Conservation (phyloP, 306 rosid genomes). For the Lupinus albus region DNA sequence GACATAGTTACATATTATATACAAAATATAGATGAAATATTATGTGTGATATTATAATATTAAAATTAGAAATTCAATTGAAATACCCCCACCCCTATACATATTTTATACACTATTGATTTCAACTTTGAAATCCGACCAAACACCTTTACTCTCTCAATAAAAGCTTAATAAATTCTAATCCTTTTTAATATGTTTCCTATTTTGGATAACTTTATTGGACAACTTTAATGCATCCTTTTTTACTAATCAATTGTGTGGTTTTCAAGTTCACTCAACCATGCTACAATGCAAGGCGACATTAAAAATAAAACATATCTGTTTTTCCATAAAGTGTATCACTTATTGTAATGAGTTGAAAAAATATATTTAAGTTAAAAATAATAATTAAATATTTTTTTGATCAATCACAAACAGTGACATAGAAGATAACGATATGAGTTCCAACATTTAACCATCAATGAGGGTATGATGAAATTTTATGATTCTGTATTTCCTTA, state of each 20-base stretch:
- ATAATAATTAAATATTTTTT: no score
- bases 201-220: slow-evolving; percentile 1
- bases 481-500: neutral
- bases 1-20: no score
- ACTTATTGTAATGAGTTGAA: no score
- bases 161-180: neutral
- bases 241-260: neutral
- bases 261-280: slow-evolving; percentile 15
- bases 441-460: slow-evolving; percentile 23
- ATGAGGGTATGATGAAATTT: neutral
- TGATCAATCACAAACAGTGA: no score
- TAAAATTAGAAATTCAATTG: no score
- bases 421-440: no score
- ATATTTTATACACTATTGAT: slow-evolving; percentile 19
- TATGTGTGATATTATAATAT: no score
- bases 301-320: no score
- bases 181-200: neutral
- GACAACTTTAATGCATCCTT: neutral
- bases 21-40: no score
- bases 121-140: neutral
- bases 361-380: no score
- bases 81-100: slow-evolving; percentile 4
- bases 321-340: no score
- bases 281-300: neutral
- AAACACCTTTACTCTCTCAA: neutral